Conservation (phyloP, 768 basidiomycete species). For the Trametopsis cervina region DNA sequence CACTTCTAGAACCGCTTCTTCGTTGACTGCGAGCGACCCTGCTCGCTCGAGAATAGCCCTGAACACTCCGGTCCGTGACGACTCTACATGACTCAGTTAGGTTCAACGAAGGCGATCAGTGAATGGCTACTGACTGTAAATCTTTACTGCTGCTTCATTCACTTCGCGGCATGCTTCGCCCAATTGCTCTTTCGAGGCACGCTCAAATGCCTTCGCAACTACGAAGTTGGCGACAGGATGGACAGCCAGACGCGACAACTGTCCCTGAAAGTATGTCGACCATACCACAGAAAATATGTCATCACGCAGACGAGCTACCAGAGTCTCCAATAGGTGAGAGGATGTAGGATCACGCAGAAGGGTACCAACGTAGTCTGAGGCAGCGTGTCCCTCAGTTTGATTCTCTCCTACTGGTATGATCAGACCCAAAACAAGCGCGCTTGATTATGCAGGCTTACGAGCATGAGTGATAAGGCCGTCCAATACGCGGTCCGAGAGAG, state of each 20-base stretch:
- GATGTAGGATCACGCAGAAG: slow-evolving; percentile 82
- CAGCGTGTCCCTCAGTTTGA: slow-evolving; percentile 23
- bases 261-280: slow-evolving; percentile 71
- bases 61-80: slow-evolving; percentile 70
- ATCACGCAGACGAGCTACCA: slow-evolving; percentile 57
- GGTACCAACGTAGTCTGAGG: slow-evolving; percentile 75
- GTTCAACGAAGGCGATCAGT: background rate
- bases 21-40: slow-evolving; percentile 38
- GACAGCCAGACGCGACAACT: slow-evolving; percentile 60
- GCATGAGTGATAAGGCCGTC: slow-evolving; percentile 65
- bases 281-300: slow-evolving; percentile 63
- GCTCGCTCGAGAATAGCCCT: slow-evolving; percentile 70
- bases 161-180: slow-evolving; percentile 53
- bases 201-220: slow-evolving; percentile 67
- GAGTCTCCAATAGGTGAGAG: slow-evolving; percentile 83
- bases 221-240: slow-evolving; percentile 97
- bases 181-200: slow-evolving; percentile 52
- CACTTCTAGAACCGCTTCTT: slow-evolving; percentile 52
- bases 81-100: slow-evolving; percentile 33
- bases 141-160: slow-evolving; percentile 43
- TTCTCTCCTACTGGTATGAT: background rate
- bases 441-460: slow-evolving; percentile 36
- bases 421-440: background rate
- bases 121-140: slow-evolving; percentile 55
- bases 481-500: slow-evolving; percentile 76